Evolutionary conservation across 2,329 filamentous ascomycete species (phyloP), one percentile per base, ranked within the genome.

Genomic region (Sporothrix luriei): DNA sequence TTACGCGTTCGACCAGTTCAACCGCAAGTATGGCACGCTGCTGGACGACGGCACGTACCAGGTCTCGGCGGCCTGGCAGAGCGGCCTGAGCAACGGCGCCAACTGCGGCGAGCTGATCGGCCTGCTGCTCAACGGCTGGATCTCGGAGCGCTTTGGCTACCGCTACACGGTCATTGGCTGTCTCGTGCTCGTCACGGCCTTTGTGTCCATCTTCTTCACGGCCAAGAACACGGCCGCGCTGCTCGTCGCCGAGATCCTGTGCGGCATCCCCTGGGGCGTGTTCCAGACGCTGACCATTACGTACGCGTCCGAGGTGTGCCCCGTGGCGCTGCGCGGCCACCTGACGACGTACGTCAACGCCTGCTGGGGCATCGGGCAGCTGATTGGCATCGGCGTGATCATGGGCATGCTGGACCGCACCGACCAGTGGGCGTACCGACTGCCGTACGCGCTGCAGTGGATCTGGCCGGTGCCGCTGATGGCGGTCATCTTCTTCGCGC

Each of bases 341-440:
- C 79, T 91, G 73, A 92, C 90, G 0, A 91, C 90, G 7, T 92
- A 91, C 73, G 87, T 91, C 79, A 91, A 91, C 80, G 89, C 90
- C 75, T 92, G 90, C 83, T 92, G 90, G 89, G 90, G 88, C 46
- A 80, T 92, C n/a, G 90, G 90, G 21, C 90, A 93, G 78, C 82
- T 90, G 70, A 89, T 92, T 68, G 90, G 88, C 55, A 89, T 91
- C 68, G 90, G 88, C n/a, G 90, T 91, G 71, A 89, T 92, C 75
- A 88, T 87, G 76, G 83, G 85, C 72, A 90, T 92, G 83, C 80
- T 91, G 49, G 79, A 84, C 75, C 85, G 89, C 57, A 77, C 85
- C 5, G 89, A 91, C 74, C 75, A 85, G 75, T 87, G 85, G 85
- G 82, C 84, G 0, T 88, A 87, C 76, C 84, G 88, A 59, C 90